Evolutionary conservation across 441 rosid species (phyloP).

Genomic region (Hypseocharis bilobata): DNA sequence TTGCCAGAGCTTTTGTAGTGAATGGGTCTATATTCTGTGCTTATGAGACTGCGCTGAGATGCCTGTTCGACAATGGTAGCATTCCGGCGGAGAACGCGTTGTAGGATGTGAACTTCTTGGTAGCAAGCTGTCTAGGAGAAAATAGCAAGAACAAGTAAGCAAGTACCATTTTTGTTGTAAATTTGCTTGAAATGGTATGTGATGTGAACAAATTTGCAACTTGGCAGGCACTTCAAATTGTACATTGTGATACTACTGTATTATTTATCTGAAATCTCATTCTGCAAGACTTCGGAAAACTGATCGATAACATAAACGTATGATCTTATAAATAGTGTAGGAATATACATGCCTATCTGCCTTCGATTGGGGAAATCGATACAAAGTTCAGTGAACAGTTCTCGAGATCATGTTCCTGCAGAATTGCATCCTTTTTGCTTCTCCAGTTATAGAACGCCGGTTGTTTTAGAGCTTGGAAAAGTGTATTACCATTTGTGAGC

Average conservation of each 20-base stretch:
- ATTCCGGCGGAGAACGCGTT: conserved; percentile 36
- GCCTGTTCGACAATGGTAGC: conserved; percentile 49
- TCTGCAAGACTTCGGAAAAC: too few relatives aligned
- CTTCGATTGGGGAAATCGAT: not conserved
- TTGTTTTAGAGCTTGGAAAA: not conserved
- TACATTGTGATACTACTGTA: too few relatives aligned
- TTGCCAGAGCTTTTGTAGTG: conserved; percentile 85
- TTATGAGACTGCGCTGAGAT: conserved; percentile 73
- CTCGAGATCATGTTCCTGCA: not conserved
- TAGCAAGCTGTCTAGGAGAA: not conserved
- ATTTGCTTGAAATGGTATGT: too few relatives aligned
- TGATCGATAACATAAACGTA: too few relatives aligned
- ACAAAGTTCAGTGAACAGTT: not conserved
- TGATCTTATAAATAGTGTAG: too few relatives aligned
- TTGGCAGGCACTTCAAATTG: too few relatives aligned
- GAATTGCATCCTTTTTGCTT: not conserved
- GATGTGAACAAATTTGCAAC: too few relatives aligned
- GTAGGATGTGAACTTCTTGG: too few relatives aligned
- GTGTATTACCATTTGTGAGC: not conserved
- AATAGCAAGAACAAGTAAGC: not conserved
- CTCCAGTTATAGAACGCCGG: not conserved
- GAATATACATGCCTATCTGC: not conserved
- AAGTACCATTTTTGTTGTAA: too few relatives aligned
- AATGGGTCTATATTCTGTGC: conserved; percentile 85
- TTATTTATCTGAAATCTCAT: too few relatives aligned